Evolutionary conservation across 768 basidiomycete species (phyloP), one percentile per base, ranked within the genome.

Genomic region (Serendipita indica): DNA sequence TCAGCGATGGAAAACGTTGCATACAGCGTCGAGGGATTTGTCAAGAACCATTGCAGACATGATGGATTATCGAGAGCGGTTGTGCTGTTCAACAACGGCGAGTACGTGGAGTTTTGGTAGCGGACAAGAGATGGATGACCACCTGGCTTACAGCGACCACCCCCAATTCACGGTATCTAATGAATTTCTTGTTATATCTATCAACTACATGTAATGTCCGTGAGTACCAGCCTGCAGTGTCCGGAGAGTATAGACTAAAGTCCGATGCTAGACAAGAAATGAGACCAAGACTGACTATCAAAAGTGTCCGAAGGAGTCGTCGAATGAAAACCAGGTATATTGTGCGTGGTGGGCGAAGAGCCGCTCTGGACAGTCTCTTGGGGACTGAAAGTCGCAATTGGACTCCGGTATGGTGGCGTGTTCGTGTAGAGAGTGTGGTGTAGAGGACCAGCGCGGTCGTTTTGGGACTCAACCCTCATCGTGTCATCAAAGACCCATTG

Each of bases 11-110:
- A 13, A 39, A 41, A 52, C 14, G 20, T 46, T 32, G 73, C 79
- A 20, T 60, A 90, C 87, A 60, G 89, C 83, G 69, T 90, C 87
- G 61, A 90, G 84, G 65, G 84, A 78, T 73, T 85, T 84, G 73
- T 90, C 86, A 83, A 90, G 86, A 22, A 54, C 49, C 68, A 63
- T 70, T 49, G 58, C 37, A 14, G 45, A 25, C 59, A 58, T 52
- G 22, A 56, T 22, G 35, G 57, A 59, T 25, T 35, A 43, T 16
- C 25, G 10, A n/a, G n/a, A 37, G 10, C n/a, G 35, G 35, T n/a
- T 37, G 10, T 37, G 10, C n/a, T 37, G 35, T n/a, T n/a, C n/a
- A n/a, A n/a, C n/a, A n/a, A n/a, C 10, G 10, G 30, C 30, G 49
- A 54, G 49, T 20, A 27, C 22, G 30, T 1, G 49, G 30, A 37